These are phyloP conservation scores for Tolypocladium cylindrosporum DNA, from an alignment of 2,329 filamentous ascomycete species.

Conservation along the genomic window DNA sequence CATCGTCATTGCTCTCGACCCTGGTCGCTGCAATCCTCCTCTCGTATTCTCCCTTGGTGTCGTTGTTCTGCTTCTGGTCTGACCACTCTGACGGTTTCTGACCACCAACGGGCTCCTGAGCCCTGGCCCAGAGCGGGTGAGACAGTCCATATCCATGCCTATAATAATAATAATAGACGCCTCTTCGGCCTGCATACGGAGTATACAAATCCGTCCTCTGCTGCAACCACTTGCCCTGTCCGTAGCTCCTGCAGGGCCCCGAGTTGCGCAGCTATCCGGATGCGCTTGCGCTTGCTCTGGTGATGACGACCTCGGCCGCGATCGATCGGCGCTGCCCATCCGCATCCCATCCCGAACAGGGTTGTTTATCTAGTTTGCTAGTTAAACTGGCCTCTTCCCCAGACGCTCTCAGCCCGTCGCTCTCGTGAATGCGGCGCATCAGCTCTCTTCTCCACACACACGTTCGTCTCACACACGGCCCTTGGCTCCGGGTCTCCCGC, in stretches of 20 bases:
- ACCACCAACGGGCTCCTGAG: not conserved
- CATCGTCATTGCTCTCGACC: not conserved
- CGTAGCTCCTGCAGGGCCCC: not conserved
- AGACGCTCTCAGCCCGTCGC: not conserved
- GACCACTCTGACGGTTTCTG: not conserved
- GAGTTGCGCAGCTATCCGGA: not conserved
- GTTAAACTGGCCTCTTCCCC: not conserved
- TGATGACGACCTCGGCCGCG: not conserved
- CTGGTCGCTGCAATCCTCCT: not conserved
- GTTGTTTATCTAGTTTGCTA: not conserved
- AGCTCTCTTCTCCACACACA: conserved; percentile 8
- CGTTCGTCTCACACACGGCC: not conserved
- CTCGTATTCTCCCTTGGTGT: not conserved
- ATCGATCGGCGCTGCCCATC: not conserved
- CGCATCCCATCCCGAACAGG: not conserved
- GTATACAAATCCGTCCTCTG: not conserved
- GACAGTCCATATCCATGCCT: too few species aligned
- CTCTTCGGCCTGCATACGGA: not conserved
- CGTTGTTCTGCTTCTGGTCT: not conserved
- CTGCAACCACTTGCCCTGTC: not conserved
- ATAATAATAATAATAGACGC: too few species aligned
- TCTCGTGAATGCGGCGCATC: not conserved
- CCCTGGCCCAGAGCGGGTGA: too few species aligned
- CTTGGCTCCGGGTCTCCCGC: not conserved
- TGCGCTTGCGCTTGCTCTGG: not conserved